Percentiles rank a stretch among this genome's conserved stretches.
phyloP scores from a whole-genome alignment of 2,329 filamentous ascomycete genomes.

The Claviceps spartinae region DNA sequence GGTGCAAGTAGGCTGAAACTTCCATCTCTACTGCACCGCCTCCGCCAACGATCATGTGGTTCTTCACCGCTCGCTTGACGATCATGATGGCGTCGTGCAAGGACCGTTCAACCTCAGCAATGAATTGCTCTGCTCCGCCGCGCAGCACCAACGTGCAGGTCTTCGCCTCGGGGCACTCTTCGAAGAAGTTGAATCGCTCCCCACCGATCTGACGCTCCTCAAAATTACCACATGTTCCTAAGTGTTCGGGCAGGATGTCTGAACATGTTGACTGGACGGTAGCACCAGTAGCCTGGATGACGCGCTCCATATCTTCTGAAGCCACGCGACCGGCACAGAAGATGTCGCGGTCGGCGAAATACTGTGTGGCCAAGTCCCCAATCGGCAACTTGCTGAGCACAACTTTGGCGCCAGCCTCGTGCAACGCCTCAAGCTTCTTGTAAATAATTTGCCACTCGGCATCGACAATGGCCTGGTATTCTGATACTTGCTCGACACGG shows the following conservation, averaged over 20 bases:
- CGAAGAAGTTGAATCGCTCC: constrained; percentile 97
- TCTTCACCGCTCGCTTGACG: constrained; percentile 93
- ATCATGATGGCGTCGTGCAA: constrained; percentile 99
- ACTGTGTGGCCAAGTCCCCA: constrained; percentile 93
- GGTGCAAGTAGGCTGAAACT: constrained; percentile 82
- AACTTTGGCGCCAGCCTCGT: constrained; percentile 92
- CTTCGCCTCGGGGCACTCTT: constrained; percentile 88
- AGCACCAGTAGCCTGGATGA: constrained; percentile 87
- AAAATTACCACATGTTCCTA: constrained; percentile 80
- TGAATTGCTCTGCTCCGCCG: constrained; percentile 96
- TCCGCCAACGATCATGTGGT: constrained; percentile 86
- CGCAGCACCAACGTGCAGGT: constrained; percentile 93
- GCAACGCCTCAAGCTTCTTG: constrained; percentile 93
- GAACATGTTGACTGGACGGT: constrained; percentile 92
- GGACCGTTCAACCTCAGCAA: constrained; percentile 93
- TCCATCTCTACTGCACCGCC: constrained; percentile 97
- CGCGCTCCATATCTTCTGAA: constrained; percentile 85
- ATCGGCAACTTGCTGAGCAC: constrained; percentile 95
- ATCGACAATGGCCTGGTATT: constrained; percentile 98
- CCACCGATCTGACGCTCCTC: constrained; percentile 96
- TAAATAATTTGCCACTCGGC: constrained; percentile 99
- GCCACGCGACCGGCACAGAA: constrained; percentile 95
- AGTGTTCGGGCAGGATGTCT: constrained; percentile 77
- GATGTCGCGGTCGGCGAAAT: constrained; percentile 92
- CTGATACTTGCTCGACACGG: constrained; percentile 91